Percentiles rank a stretch among this genome's conserved stretches.
phyloP scores from a whole-genome alignment of 345 rosid species.

The Aegle marmelos region DNA sequence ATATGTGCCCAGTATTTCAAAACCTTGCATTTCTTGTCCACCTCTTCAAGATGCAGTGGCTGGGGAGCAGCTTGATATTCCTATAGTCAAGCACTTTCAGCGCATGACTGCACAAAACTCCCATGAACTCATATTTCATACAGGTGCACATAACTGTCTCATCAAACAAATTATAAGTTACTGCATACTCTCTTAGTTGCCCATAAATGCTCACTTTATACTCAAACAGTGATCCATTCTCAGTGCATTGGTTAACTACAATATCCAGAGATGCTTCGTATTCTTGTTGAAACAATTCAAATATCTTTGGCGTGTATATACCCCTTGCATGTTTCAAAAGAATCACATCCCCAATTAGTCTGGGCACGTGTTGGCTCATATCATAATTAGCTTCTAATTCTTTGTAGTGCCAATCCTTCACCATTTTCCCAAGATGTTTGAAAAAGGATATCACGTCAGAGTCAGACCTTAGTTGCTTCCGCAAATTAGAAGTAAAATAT shows the following conservation, averaged over 20 bases:
- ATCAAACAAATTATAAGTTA: slow-evolving; percentile 18
- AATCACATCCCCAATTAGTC: slow-evolving; percentile 29
- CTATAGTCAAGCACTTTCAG: slow-evolving; percentile 32
- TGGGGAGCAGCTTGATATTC: slow-evolving; percentile 26
- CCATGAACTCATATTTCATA: slow-evolving; percentile 36
- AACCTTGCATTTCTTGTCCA: slow-evolving; percentile 35
- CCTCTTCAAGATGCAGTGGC: slow-evolving; percentile 29
- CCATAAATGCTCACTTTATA: slow-evolving; percentile 29
- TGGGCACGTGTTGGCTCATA: slow-evolving; percentile 27
- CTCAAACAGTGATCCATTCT: slow-evolving; percentile 14
- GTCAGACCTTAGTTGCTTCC: slow-evolving; percentile 27
- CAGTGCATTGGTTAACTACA: slow-evolving; percentile 23
- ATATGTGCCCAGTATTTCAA: not conserved
- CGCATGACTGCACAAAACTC: slow-evolving; percentile 33
- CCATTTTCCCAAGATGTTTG: slow-evolving; percentile 24
- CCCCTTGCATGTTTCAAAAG: slow-evolving; percentile 30
- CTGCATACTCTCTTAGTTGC: slow-evolving; percentile 16
- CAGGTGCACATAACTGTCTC: slow-evolving; percentile 25
- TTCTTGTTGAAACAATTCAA: slow-evolving; percentile 31
- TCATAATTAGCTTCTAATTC: slow-evolving; percentile 35
- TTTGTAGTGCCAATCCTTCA: slow-evolving; percentile 33
- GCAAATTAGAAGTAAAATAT: slow-evolving; percentile 21
- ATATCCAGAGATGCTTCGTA: slow-evolving; percentile 29
- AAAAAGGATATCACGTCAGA: slow-evolving; percentile 26
- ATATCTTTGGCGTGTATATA: slow-evolving; percentile 26